Evolutionary conservation across 768 basidiomycete species (phyloP).

Genomic region (Auricularia auricula-judae): DNA sequence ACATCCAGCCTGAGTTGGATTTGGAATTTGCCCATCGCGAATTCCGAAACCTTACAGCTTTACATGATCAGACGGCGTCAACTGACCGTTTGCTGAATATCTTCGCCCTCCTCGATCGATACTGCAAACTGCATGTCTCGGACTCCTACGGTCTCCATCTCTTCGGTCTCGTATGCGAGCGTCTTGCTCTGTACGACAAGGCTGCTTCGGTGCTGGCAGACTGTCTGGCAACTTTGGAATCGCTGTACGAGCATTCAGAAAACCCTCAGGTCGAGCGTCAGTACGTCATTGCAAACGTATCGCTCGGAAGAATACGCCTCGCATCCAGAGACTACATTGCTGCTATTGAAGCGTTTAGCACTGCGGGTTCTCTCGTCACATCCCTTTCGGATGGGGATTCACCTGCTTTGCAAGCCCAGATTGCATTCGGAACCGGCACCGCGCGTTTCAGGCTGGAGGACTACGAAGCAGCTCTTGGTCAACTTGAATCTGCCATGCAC

Average conservation of each 20-base stretch:
- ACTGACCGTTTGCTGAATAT: constrained; percentile 52
- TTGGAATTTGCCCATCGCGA: constrained; percentile 57
- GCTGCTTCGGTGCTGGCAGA: constrained; percentile 45
- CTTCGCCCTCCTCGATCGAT: constrained; percentile 74
- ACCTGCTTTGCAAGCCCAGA: constrained; percentile 43
- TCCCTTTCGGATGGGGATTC: constrained; percentile 31
- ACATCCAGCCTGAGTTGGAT: constrained; percentile 64
- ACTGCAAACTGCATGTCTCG: constrained; percentile 50
- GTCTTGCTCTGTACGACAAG: constrained; percentile 57
- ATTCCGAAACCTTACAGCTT: constrained; percentile 31
- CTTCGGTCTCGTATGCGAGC: constrained; percentile 75
- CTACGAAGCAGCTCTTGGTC: constrained; percentile 47
- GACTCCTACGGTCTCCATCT: constrained; percentile 76
- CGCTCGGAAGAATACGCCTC: constrained; percentile 69
- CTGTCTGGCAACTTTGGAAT: constrained; percentile 68
- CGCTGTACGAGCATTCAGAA: constrained; percentile 80
- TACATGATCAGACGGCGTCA: constrained; percentile 8
- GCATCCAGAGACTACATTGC: constrained; percentile 43
- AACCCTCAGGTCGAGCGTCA: constrained; percentile 63
- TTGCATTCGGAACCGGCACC: constrained; percentile 60
- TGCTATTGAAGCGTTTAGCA: constrained; percentile 61
- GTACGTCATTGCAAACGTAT: constrained; percentile 73
- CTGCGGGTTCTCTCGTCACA: constrained; percentile 55
- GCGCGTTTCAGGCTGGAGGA: constrained; percentile 57
- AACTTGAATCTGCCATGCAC: constrained; percentile 58